Evolutionary conservation across 495 filamentous ascomycete genomes (phyloP).

Genomic region (Xylaria intraflava): DNA sequence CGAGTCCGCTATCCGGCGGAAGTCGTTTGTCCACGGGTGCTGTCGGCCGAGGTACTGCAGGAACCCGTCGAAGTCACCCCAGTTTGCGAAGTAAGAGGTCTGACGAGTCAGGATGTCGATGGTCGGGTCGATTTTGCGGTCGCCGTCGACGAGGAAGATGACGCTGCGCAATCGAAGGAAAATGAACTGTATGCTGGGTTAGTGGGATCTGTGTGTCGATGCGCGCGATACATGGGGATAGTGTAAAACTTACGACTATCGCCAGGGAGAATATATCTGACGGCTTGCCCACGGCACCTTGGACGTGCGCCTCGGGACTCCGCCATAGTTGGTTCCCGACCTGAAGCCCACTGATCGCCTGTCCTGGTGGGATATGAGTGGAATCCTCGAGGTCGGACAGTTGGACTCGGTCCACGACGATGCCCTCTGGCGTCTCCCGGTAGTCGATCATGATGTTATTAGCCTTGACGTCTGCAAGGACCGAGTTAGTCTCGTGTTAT

Average conservation of each 20-base stretch:
- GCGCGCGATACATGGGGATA: no score
- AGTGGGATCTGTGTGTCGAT: background rate
- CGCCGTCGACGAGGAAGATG: constrained; percentile 38
- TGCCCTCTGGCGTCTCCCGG: constrained; percentile 22
- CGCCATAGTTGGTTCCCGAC: constrained; percentile 35
- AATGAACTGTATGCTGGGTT: constrained; percentile 20
- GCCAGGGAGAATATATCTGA: constrained; percentile 34
- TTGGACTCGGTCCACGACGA: constrained; percentile 32
- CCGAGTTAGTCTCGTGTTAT: background rate
- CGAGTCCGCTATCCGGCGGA: constrained; percentile 27
- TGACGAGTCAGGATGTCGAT: constrained; percentile 37
- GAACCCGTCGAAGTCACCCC: constrained; percentile 30
- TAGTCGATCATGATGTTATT: constrained; percentile 37
- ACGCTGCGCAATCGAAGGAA: constrained; percentile 35
- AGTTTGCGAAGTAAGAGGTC: constrained; percentile 45
- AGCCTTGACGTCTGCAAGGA: constrained; percentile 29
- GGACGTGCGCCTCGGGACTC: constrained; percentile 32
- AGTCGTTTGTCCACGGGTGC: constrained; percentile 30
- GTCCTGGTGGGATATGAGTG: constrained; percentile 34
- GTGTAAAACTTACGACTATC: constrained; percentile 31
- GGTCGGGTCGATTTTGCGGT: constrained; percentile 41
- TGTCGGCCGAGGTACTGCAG: constrained; percentile 31
- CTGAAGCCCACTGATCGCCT: constrained; percentile 24
- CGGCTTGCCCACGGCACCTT: constrained; percentile 25
- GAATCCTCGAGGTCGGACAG: constrained; percentile 41